phyloP scores from a whole-genome alignment of 1,284 basidiomycete species.

The Moniliella sp. region DNA sequence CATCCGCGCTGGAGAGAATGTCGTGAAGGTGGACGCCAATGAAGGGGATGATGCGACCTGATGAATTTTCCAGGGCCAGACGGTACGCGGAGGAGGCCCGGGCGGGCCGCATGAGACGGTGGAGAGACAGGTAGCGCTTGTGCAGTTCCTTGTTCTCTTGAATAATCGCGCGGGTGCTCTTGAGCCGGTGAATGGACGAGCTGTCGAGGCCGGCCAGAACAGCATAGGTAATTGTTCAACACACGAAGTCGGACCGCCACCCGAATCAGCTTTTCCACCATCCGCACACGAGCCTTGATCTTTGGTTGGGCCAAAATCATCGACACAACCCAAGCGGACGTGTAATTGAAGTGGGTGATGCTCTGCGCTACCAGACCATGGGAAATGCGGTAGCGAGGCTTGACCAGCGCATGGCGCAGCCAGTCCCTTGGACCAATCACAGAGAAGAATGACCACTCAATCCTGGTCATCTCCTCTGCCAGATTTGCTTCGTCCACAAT shows the following conservation, averaged over 20 bases:
- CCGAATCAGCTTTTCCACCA: conserved; percentile 24
- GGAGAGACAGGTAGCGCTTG: conserved; percentile 16
- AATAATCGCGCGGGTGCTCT: conserved; percentile 15
- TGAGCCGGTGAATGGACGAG: conserved; percentile 18
- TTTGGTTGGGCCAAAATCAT: conserved; percentile 23
- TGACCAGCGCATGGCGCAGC: conserved; percentile 19
- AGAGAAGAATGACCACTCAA: conserved; percentile 21
- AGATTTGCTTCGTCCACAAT: conserved; percentile 16
- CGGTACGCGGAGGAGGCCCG: conserved; percentile 19
- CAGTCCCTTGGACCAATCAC: conserved; percentile 20
- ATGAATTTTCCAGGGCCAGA: conserved; percentile 17
- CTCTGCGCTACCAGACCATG: conserved; percentile 15
- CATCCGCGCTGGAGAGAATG: conserved; percentile 21
- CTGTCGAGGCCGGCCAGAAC: conserved; percentile 20
- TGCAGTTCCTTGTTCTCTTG: conserved; percentile 16
- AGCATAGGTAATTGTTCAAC: conserved; percentile 20
- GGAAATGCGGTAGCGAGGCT: conserved; percentile 7
- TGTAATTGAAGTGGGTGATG: conserved; percentile 27
- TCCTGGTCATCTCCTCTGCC: conserved; percentile 16
- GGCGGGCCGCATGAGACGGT: conserved; percentile 16
- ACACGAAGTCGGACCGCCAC: conserved; percentile 16
- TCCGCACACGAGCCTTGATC: conserved; percentile 15
- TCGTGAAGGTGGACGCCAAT: conserved; percentile 19
- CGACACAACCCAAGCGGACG: conserved; percentile 21
- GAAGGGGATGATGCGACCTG: conserved; percentile 16